Conservation (phyloP, 2,329 filamentous ascomycete genomes). For the Ophiognomonia clavigignenti-juglandacearum region DNA sequence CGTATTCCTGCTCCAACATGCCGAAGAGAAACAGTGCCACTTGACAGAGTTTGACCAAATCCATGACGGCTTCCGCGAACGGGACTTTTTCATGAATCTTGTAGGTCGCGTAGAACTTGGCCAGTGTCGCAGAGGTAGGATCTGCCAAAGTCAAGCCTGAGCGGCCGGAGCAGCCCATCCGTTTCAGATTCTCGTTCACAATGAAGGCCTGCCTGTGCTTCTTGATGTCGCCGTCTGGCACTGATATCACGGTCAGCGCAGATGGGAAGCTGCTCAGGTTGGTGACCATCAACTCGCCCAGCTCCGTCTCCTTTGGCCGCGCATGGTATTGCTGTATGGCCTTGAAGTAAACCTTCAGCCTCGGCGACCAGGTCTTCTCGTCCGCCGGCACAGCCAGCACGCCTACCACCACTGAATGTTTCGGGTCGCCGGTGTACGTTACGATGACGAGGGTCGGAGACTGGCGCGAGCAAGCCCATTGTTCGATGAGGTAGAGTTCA, state of each 20-base stretch:
- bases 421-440: slow-evolving; percentile 84
- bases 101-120: slow-evolving; percentile 90
- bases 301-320: slow-evolving; percentile 70
- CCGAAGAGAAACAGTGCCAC: slow-evolving; percentile 83
- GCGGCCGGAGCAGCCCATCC: slow-evolving; percentile 85
- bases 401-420: slow-evolving; percentile 71
- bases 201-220: slow-evolving; percentile 81
- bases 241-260: slow-evolving; percentile 82
- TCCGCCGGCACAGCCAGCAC: slow-evolving; percentile 80
- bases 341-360: slow-evolving; percentile 78
- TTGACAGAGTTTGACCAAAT: slow-evolving; percentile 89
- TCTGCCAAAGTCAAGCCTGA: slow-evolving; percentile 76
- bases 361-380: slow-evolving; percentile 72
- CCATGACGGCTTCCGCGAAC: slow-evolving; percentile 72
- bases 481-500: slow-evolving; percentile 90
- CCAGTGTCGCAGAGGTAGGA: slow-evolving; percentile 75
- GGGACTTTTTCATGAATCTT: slow-evolving; percentile 78
- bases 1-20: slow-evolving; percentile 81
- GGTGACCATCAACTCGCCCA: slow-evolving; percentile 88
- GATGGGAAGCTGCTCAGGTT: slow-evolving; percentile 91
- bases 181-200: slow-evolving; percentile 90
- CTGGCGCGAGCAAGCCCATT: slow-evolving; percentile 91
- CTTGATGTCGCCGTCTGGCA: slow-evolving; percentile 80
- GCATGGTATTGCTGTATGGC: slow-evolving; percentile 83
- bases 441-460: slow-evolving; percentile 90